These are phyloP conservation scores for Penicillium angulare DNA, from an alignment of 495 filamentous ascomycete species.

Conservation along the genomic window DNA sequence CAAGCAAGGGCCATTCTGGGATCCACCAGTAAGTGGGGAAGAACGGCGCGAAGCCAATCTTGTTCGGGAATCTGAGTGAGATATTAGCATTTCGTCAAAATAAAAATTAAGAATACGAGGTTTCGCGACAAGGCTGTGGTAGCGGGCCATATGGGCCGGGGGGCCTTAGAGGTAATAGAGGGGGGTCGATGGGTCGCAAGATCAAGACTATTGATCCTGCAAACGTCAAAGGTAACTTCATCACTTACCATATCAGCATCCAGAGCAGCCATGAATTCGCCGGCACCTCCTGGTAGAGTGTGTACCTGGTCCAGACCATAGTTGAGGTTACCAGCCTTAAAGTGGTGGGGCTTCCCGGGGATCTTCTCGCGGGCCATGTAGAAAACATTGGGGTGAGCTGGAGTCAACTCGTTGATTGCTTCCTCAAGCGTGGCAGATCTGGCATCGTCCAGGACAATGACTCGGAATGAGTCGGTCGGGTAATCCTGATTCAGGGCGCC, in stretches of 20 bases:
- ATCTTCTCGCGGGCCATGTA: constrained; percentile 49
- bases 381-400: constrained; percentile 38
- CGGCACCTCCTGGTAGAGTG: constrained; percentile 35
- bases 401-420: constrained; percentile 22
- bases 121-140: no score
- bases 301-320: constrained; percentile 41
- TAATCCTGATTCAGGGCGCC: constrained; percentile 51
- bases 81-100: no score
- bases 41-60: constrained; percentile 49
- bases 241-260: constrained; percentile 53
- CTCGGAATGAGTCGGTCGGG: constrained; percentile 45
- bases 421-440: constrained; percentile 33
- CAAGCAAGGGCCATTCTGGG: constrained; percentile 48
- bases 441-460: constrained; percentile 54
- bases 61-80: constrained; percentile 45
- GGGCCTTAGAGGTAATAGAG: no score
- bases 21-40: constrained; percentile 49
- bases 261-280: constrained; percentile 49
- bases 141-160: no score
- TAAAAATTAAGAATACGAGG: no score
- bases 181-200: background rate
- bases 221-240: background rate
- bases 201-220: background rate
- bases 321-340: constrained; percentile 57
- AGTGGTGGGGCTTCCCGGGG: constrained; percentile 48